Evolutionary conservation across 2,329 filamentous ascomycete genomes (phyloP).

Genomic region (Monosporascus sp.): DNA sequence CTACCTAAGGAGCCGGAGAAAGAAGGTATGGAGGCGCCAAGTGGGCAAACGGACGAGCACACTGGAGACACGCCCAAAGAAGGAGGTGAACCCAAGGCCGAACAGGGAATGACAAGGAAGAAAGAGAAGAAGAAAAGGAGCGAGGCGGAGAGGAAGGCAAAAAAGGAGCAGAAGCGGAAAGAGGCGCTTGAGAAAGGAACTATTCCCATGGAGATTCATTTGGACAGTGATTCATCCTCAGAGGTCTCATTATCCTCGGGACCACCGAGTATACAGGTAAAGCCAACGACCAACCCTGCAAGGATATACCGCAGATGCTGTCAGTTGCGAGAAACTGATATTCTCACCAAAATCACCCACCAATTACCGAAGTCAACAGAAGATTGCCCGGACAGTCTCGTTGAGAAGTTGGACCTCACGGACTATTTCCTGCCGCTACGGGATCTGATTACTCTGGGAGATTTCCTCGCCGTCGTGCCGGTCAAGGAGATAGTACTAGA

Average conservation of each 20-base stretch:
- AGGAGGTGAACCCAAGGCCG: slow-evolving; percentile 25
- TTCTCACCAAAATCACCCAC: slow-evolving; percentile 86
- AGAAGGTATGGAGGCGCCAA: slow-evolving; percentile 22
- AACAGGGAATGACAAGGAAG: slow-evolving; percentile 59
- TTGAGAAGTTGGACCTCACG: slow-evolving; percentile 77
- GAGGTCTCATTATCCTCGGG: slow-evolving; percentile 24
- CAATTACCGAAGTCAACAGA: slow-evolving; percentile 73
- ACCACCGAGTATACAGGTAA: slow-evolving; percentile 51
- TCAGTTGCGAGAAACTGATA: slow-evolving; percentile 86
- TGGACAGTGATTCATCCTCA: slow-evolving; percentile 59
- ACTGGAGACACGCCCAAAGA: slow-evolving; percentile 21
- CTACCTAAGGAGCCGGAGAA: slow-evolving; percentile 36
- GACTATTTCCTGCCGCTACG: slow-evolving; percentile 78
- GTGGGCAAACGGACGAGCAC: slow-evolving; percentile 22
- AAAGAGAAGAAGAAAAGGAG: slow-evolving; percentile 96
- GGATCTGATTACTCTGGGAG: slow-evolving; percentile 82
- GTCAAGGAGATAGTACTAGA: slow-evolving; percentile 82
- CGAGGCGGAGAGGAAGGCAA: slow-evolving; percentile 85
- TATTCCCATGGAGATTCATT: slow-evolving; percentile 76
- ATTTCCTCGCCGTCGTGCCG: slow-evolving; percentile 91
- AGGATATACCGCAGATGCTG: slow-evolving; percentile 93
- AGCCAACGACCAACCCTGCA: slow-evolving; percentile 84
- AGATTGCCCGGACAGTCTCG: slow-evolving; percentile 63
- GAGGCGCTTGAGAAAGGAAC: slow-evolving; percentile 84
- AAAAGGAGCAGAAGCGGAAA: slow-evolving; percentile 82